Evolutionary conservation across 2,329 filamentous ascomycete genomes (phyloP).

Genomic region (Pseudocercospora fuligena): DNA sequence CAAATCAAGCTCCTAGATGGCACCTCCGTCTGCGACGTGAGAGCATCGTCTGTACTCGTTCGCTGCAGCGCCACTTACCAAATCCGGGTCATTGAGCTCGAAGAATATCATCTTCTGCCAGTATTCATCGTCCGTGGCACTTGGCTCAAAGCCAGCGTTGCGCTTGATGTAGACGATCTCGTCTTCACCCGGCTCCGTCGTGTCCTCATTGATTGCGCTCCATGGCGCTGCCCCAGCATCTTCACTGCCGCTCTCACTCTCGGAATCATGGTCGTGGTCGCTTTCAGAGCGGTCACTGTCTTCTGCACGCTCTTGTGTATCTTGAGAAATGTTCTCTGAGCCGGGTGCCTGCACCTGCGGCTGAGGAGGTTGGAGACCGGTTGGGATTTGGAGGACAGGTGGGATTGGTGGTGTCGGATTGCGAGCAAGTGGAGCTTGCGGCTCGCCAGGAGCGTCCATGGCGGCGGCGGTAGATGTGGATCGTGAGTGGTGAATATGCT

Average conservation of each 20-base stretch:
- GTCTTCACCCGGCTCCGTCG: slow-evolving; percentile 58
- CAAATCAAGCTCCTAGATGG: background rate
- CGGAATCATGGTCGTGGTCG: slow-evolving; percentile 21
- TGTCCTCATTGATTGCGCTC: slow-evolving; percentile 60
- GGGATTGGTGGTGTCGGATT: background rate
- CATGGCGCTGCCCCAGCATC: slow-evolving; percentile 40
- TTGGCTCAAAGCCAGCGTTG: slow-evolving; percentile 51
- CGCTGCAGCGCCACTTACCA: slow-evolving; percentile 33
- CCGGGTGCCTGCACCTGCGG: slow-evolving; percentile 2
- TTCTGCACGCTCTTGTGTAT: background rate
- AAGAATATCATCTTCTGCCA: slow-evolving; percentile 64
- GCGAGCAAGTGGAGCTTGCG: background rate
- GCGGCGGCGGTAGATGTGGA: background rate
- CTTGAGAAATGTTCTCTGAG: slow-evolving; percentile 10
- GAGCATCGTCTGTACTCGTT: background rate
- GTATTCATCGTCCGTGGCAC: slow-evolving; percentile 62
- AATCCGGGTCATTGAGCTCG: slow-evolving; percentile 63
- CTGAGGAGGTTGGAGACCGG: slow-evolving; percentile 4
- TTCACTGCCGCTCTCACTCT: slow-evolving; percentile 32
- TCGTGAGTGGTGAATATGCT: background rate
- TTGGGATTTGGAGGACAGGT: background rate
- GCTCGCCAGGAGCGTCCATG: slow-evolving; percentile 14
- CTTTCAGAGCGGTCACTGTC: slow-evolving; percentile 10
- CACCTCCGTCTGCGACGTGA: background rate
- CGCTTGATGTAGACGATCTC: slow-evolving; percentile 63